Base-by-base conservation (phyloP, 2,329 filamentous ascomycete species). In the Didymella lethalis region DNA sequence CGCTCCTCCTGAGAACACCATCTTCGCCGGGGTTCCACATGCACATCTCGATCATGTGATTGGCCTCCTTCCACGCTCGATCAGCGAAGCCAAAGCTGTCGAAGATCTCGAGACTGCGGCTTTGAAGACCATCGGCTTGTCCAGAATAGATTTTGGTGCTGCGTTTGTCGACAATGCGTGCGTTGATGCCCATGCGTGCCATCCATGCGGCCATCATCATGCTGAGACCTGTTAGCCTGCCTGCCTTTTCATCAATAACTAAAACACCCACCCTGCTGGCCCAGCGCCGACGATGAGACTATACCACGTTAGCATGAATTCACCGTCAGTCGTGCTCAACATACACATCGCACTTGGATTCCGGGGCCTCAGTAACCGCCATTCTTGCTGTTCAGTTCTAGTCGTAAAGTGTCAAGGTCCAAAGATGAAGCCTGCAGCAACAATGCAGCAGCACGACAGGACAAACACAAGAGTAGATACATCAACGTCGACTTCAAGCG, bases 81-180 rank as follows among this genome's bases (percentile, higher is more conserved):
- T 91, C 84, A 2, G 81, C 86, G 57, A 92, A 85, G 0, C 86
- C 89, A 64, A 92, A 89, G 48, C 85, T 87, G 65, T 92, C 78
- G 52, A 81, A 79, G 14, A 81, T 79, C 62, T 81, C 79, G 16
- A 81, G 62, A 44, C 75, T 79, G 29, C 79, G 76, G 28, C 73
- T 70, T 64, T 80, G 77, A 7, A 81, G 63, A 2, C 79, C 78
- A 63, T 79, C 78, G 2, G 77, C 79, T 61, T 80, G 78, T 6
- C 77, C 78, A 16, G 72, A 65, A 58, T 72, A 78, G 46, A 80
- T 74, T 64, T 79, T 79, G 48, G 74, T 78, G 34, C 74, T 70
- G 3, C 78, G 70, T 48, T 80, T 79, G 59, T 80, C 79, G 16
- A 80, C 72, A 31, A 79, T 76, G 16, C 78, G 75, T 40, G 76